Percentiles rank a stretch among this genome's conserved stretches.
These are phyloP conservation scores for Monosporascus cannonballus DNA, from an alignment of 2,329 filamentous ascomycete species.

Conservation along the genomic window DNA sequence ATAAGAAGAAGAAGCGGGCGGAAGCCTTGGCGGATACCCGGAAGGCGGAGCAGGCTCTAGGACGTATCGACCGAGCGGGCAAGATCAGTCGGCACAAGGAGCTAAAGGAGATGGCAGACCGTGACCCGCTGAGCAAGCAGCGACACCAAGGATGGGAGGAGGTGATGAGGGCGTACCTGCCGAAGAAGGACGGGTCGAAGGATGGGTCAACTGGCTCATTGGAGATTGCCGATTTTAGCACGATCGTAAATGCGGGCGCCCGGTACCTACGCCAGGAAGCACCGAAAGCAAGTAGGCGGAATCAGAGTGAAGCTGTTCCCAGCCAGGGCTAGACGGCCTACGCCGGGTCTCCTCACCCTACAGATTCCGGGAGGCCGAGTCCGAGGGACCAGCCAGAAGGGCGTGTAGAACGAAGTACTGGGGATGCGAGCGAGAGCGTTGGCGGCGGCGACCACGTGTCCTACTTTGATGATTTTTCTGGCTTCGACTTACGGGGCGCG, in stretches of 20 bases:
- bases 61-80: conserved; percentile 53
- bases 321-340: background rate
- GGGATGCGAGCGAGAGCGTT: too few species aligned
- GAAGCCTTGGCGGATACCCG: conserved; percentile 54
- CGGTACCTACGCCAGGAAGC: conserved; percentile 48
- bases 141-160: conserved; percentile 56
- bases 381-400: too few species aligned
- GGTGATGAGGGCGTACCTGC: conserved; percentile 52
- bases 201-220: conserved; percentile 22
- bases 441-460: too few species aligned
- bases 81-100: conserved; percentile 62
- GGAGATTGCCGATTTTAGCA: conserved; percentile 57
- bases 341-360: background rate
- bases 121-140: conserved; percentile 45
- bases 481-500: too few species aligned
- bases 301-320: conserved; percentile 8
- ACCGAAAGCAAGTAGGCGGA: conserved; percentile 39
- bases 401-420: too few species aligned
- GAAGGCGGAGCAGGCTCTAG: conserved; percentile 56
- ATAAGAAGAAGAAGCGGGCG: conserved; percentile 53
- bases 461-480: too few species aligned
- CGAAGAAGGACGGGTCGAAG: conserved; percentile 24
- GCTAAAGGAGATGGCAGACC: conserved; percentile 49
- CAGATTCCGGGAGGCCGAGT: too few species aligned
- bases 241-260: conserved; percentile 56